Evolutionary conservation across 495 filamentous ascomycete genomes (phyloP).

Genomic region (Penicillium nucicola): DNA sequence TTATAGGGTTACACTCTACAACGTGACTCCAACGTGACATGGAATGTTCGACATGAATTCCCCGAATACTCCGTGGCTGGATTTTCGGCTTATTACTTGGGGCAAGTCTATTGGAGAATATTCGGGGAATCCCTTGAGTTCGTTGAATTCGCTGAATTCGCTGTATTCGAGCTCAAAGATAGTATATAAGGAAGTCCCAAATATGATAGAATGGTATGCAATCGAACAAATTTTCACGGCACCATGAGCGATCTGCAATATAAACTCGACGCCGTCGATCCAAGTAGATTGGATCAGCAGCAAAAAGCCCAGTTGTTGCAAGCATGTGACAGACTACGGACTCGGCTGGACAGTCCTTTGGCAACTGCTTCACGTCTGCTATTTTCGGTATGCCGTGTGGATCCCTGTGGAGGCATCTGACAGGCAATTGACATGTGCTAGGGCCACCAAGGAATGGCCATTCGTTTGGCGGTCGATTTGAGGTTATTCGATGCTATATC

Average conservation of each 20-base stretch:
- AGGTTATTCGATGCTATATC: slow-evolving; percentile 22
- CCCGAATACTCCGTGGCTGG: no score
- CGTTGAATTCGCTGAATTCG: no score
- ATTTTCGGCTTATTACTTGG: no score
- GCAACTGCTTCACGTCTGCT: slow-evolving; percentile 9
- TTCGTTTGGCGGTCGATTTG: slow-evolving; percentile 17
- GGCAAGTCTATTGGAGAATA: no score
- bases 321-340: slow-evolving; percentile 16
- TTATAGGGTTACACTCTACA: no score
- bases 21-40: no score
- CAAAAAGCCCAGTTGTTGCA: slow-evolving; percentile 2
- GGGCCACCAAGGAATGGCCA: slow-evolving; percentile 20
- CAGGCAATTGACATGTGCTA: background rate
- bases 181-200: background rate
- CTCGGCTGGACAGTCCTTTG: slow-evolving; percentile 4
- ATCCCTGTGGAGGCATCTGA: background rate
- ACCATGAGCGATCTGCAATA: slow-evolving; percentile 6
- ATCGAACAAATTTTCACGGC: background rate
- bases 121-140: no score
- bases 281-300: background rate
- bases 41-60: no score
- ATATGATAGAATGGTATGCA: no score
- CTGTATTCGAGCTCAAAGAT: background rate
- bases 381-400: slow-evolving; percentile 15
- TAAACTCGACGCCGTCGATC: background rate